Conservation (phyloP, 2,329 filamentous ascomycete species). For the Neopestalotiopsis rosae region DNA sequence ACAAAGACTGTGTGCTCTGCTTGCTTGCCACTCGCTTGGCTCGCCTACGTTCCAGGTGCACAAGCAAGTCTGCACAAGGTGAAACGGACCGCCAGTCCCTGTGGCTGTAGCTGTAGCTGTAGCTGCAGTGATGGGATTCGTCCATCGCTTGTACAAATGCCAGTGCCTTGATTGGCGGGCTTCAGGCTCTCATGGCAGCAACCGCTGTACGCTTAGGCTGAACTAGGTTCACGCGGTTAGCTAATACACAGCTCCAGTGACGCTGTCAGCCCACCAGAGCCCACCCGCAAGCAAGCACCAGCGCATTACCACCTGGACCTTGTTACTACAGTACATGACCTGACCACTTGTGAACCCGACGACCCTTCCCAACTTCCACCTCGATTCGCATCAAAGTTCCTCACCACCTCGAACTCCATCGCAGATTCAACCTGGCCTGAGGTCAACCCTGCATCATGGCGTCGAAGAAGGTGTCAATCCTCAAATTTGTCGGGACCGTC, state of each 20-base stretch:
- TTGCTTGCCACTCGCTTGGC: not conserved
- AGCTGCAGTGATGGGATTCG: not conserved
- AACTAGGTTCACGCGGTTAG: not conserved
- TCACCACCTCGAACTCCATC: conserved; percentile 15
- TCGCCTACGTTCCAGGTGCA: not conserved
- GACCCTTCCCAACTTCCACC: conserved; percentile 1
- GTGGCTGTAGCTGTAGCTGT: not conserved
- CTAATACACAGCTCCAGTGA: not conserved
- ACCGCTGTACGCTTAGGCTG: not conserved
- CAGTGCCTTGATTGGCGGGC: not conserved
- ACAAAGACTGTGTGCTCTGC: not conserved
- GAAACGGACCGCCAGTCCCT: not conserved
- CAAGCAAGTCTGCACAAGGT: not conserved
- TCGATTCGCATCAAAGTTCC: conserved; percentile 15
- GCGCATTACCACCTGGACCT: not conserved
- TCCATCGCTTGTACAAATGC: conserved; percentile 2
- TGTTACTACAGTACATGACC: not conserved
- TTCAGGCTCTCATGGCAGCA: not conserved
- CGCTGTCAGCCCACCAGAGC: conserved; percentile 4
- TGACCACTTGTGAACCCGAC: not conserved
- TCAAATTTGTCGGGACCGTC: conserved; percentile 93
- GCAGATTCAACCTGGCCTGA: conserved; percentile 15
- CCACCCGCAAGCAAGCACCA: not conserved
- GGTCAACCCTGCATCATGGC: conserved; percentile 55
- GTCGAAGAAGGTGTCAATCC: conserved; percentile 72